Percentiles rank a stretch among this genome's conserved stretches.
Evolutionary conservation across 2,329 filamentous ascomycete genomes (phyloP).

Genomic region (Colletotrichum australisinense): DNA sequence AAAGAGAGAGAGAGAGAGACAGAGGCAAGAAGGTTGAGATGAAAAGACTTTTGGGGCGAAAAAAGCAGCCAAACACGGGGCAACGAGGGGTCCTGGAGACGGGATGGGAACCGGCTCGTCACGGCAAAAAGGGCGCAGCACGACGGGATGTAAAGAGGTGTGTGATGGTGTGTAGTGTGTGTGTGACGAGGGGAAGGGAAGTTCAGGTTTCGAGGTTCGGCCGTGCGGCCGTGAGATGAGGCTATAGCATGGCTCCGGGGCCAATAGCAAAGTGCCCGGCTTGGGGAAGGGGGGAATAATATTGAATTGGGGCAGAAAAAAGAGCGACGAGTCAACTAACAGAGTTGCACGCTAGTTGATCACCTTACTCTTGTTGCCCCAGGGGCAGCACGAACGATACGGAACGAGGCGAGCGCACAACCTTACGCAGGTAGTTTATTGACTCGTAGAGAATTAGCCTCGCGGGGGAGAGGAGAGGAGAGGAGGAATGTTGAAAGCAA

Average conservation of each 20-base stretch:
- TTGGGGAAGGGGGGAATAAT: neutral
- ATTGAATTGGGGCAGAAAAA: neutral
- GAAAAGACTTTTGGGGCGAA: neutral
- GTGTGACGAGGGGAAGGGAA: slow-evolving; percentile 1
- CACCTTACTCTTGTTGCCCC: neutral
- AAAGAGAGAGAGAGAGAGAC: neutral
- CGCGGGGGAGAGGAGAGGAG: no score
- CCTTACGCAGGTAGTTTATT: neutral
- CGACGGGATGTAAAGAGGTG: neutral
- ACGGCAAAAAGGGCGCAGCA: slow-evolving; percentile 17
- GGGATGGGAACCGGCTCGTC: slow-evolving; percentile 3
- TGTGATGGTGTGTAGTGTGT: neutral
- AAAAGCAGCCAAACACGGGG: slow-evolving; percentile 12
- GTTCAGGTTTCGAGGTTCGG: slow-evolving; percentile 22
- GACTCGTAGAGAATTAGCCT: neutral
- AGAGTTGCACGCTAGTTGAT: neutral
- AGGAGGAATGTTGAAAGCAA: neutral
- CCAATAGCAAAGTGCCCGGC: neutral
- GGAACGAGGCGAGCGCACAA: neutral
- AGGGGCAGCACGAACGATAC: neutral
- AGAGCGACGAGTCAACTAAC: neutral
- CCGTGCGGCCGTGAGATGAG: slow-evolving; percentile 16
- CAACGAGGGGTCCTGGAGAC: slow-evolving; percentile 13
- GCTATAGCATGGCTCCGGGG: slow-evolving; percentile 18
- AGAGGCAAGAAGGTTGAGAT: slow-evolving; percentile 19